phyloP scores from a whole-genome alignment of 768 basidiomycete species.

The Psilocybe cubensis region DNA sequence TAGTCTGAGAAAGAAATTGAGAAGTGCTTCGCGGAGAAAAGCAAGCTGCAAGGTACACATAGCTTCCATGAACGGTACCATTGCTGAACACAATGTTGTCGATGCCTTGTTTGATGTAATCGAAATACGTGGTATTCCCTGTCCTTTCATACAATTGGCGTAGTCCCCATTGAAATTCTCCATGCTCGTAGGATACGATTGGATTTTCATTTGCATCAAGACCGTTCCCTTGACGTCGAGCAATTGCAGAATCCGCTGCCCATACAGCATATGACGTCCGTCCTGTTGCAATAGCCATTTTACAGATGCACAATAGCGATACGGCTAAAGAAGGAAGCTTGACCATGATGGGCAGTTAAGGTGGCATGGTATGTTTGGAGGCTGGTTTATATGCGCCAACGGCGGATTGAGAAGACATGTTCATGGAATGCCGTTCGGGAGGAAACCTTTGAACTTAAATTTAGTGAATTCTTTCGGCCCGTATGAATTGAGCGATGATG shows the following conservation, averaged over 20 bases:
- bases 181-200: conserved; percentile 43
- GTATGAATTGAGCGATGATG: neutral
- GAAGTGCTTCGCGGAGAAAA: neutral
- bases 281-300: conserved; percentile 21
- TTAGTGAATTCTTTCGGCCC: neutral
- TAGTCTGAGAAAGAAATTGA: neutral
- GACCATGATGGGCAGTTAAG: neutral
- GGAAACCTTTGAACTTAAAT: neutral
- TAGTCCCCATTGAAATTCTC: conserved; percentile 44
- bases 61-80: conserved; percentile 42
- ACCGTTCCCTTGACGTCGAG: conserved; percentile 47
- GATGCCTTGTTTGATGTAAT: conserved; percentile 42
- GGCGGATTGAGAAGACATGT: neutral
- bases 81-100: conserved; percentile 41
- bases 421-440: neutral
- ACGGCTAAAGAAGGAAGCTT: neutral
- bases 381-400: neutral
- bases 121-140: conserved; percentile 43
- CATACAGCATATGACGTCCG: conserved; percentile 45
- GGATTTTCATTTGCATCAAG: conserved; percentile 34
- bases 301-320: neutral
- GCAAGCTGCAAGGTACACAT: conserved; percentile 30
- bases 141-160: conserved; percentile 42
- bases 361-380: no score
- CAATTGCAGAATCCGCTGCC: conserved; percentile 49